Base-by-base conservation (phyloP, 352 stramenopile genomes). In the Globisporangium spiculum region DNA sequence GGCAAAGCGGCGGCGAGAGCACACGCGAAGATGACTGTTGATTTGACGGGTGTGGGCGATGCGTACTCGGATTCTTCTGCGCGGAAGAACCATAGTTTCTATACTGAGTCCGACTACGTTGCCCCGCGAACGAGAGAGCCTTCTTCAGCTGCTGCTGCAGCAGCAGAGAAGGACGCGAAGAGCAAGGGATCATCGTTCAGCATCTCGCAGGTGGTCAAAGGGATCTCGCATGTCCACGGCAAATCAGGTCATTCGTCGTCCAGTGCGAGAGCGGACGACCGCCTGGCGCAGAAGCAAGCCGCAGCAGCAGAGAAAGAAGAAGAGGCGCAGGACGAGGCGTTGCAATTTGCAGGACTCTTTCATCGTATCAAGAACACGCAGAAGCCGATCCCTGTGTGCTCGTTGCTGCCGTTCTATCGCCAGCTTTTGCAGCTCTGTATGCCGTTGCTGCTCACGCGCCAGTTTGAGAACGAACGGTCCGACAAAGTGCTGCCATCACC, bases 301-400 rank as follows among this genome's bases (percentile, higher is more conserved):
- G 60, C 71, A 27, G 34, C 36, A 5, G 41, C 38, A 22, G 64
- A 75, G 2, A 69, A 84, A 54, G 80, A 89, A 1, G 76, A 90
- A 22, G 73, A 84, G n/a, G 78, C 86, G 12, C 76, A 89, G 22
- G 77, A 88, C 63, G 62, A 69, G 16, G 72, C 76, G 56, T 61
- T 84, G 32, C 83, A 80, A 16, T 85, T 90, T 30, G 84, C 88
- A 10, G 75, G 80, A 8, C 71, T 93, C 3, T 94, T 94, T 38
- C 78, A 91, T 67, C 86, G 89, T 36, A 95, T 96, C 67, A 94
- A 94, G 60, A 83, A 80, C 24, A 92, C 86, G 20, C 83, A 89
- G 59, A 94, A 92, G 41, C 75, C 86, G 1, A 85, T 92, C 53
- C 73, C 83, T 5, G 73, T 75, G 18, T 91, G 81, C 54, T 94